phyloP scores from a whole-genome alignment of 2,329 filamentous ascomycete genomes.

The Juglanconis oblonga region DNA sequence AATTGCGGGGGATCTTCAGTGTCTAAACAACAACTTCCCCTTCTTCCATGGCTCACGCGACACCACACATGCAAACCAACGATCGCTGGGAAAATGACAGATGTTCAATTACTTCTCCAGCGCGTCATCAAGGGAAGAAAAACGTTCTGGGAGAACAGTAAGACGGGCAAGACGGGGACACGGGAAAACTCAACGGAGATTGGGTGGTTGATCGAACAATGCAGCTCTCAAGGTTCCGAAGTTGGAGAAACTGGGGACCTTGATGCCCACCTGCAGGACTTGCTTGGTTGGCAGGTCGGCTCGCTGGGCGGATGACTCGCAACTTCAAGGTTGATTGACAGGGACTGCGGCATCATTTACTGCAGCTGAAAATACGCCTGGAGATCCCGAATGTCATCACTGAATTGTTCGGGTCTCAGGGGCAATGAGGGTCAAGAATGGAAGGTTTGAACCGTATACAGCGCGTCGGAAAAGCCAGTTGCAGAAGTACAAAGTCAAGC shows the following conservation, averaged over 20 bases:
- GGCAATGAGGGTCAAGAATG: neutral
- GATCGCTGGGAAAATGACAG: neutral
- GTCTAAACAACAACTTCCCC: neutral
- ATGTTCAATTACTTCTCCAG: neutral
- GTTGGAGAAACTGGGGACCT: conserved; percentile 5
- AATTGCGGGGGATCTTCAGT: neutral
- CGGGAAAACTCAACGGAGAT: neutral
- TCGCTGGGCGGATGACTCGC: neutral
- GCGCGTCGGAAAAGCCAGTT: too few relatives aligned
- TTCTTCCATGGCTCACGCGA: conserved; percentile 12
- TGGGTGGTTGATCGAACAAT: conserved; percentile 5
- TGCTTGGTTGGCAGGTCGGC: too few relatives aligned
- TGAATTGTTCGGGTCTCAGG: neutral
- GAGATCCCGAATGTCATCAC: neutral
- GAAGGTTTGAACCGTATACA: too few relatives aligned
- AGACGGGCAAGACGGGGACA: neutral
- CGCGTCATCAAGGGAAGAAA: neutral
- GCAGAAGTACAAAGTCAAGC: too few relatives aligned
- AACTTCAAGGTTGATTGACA: neutral
- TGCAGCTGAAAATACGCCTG: neutral
- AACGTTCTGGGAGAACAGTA: neutral
- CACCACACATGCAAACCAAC: neutral
- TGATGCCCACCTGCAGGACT: neutral
- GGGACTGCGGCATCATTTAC: neutral
- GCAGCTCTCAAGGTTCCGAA: neutral